Evolutionary conservation across 2,329 filamentous ascomycete genomes (phyloP).

Genomic region (Colletotrichum musae): DNA sequence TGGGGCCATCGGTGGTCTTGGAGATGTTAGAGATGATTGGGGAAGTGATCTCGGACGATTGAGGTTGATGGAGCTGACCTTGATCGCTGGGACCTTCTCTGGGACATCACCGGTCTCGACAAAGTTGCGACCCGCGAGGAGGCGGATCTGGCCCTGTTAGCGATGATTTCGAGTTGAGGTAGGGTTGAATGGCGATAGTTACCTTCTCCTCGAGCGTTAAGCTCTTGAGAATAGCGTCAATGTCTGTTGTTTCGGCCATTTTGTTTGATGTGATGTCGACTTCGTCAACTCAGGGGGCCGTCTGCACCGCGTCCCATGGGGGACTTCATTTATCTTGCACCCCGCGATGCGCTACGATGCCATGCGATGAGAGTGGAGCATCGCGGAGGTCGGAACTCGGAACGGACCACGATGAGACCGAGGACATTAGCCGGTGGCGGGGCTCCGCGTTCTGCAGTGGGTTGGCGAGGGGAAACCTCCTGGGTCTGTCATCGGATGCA

Average conservation of each 20-base stretch:
- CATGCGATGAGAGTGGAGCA: neutral
- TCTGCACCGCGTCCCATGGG: neutral
- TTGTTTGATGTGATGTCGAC: neutral
- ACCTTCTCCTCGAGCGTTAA: constrained; percentile 51
- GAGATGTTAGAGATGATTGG: neutral
- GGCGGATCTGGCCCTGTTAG: constrained; percentile 16
- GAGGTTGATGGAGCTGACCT: neutral
- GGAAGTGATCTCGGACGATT: neutral
- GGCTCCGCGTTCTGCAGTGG: constrained; percentile 21
- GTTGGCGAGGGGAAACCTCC: constrained; percentile 7
- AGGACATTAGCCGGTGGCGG: neutral
- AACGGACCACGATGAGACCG: neutral
- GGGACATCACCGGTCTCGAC: constrained; percentile 34
- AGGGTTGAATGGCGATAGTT: neutral
- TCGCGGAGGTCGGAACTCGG: constrained; percentile 36
- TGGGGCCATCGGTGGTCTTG: constrained; percentile 39
- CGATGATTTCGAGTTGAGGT: neutral
- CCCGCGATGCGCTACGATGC: neutral
- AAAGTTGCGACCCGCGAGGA: constrained; percentile 39
- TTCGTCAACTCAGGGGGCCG: neutral
- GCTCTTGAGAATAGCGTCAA: constrained; percentile 47
- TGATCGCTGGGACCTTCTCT: constrained; percentile 36
- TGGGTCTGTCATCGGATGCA: neutral
- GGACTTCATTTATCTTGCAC: constrained; percentile 18
- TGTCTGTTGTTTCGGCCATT: constrained; percentile 30